phyloP scores from a whole-genome alignment of 169 alveolate genomes.

The Fabrea salina region DNA sequence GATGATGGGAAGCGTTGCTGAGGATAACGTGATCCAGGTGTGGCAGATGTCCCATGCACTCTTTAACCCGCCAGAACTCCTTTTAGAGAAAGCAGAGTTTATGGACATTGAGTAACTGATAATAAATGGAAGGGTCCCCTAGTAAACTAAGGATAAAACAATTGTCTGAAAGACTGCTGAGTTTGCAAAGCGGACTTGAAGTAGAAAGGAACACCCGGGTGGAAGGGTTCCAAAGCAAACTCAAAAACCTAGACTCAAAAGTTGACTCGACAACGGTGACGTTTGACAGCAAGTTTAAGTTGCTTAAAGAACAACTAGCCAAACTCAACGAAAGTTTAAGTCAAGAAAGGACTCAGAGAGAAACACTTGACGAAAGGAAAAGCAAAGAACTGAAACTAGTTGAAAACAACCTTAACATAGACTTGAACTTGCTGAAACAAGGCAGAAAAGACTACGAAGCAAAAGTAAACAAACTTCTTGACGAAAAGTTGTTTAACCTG shows the following conservation, averaged over 20 bases:
- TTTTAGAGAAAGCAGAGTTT: too few species aligned
- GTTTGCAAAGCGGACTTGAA: slow-evolving; percentile 12
- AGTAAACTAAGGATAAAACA: background rate
- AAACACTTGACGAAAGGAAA: slow-evolving; percentile 48
- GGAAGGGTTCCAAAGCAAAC: background rate
- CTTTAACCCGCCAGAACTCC: background rate
- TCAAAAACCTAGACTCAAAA: background rate
- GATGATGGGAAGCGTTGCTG: slow-evolving; percentile 74
- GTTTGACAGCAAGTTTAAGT: slow-evolving; percentile 35
- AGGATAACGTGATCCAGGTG: slow-evolving; percentile 68
- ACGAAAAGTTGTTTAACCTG: slow-evolving; percentile 56
- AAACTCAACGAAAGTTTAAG: slow-evolving; percentile 38
- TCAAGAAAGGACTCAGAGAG: slow-evolving; percentile 41
- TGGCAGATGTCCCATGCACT: slow-evolving; percentile 34
- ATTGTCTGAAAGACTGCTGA: background rate
- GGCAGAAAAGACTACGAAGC: slow-evolving; percentile 67
- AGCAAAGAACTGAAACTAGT: slow-evolving; percentile 51
- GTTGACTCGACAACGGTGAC: background rate
- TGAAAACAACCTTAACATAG: slow-evolving; percentile 52
- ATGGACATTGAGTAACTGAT: too few species aligned
- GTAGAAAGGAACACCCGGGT: slow-evolving; percentile 12
- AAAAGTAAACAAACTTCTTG: slow-evolving; percentile 47
- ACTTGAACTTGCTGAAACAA: slow-evolving; percentile 50
- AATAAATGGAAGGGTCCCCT: too few species aligned
- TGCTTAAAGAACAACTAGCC: slow-evolving; percentile 45